phyloP scores from a whole-genome alignment of 306 rosid species.

The Rosa rugosa region DNA sequence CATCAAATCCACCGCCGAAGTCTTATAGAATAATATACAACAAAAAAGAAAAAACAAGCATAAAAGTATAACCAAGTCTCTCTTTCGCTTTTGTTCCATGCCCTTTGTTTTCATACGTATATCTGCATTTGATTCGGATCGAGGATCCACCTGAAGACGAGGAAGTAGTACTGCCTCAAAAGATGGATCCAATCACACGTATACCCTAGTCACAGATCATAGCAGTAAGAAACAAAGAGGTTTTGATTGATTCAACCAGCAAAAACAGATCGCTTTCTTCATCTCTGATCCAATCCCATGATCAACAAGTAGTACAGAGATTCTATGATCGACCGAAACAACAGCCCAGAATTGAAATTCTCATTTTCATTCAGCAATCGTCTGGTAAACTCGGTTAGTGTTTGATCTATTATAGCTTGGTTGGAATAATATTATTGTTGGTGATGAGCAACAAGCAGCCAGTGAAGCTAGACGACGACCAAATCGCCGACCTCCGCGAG shows the following conservation, averaged over 20 bases:
- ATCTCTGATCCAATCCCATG: neutral
- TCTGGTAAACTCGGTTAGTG: neutral
- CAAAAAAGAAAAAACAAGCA: neutral
- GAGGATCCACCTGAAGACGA: neutral
- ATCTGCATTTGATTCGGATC: conserved; percentile 5
- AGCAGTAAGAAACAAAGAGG: neutral
- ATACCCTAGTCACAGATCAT: neutral
- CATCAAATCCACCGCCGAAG: neutral
- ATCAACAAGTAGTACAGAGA: neutral
- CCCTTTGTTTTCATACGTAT: conserved; percentile 6
- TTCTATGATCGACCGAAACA: neutral
- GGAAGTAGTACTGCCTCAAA: neutral
- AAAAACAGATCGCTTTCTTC: neutral
- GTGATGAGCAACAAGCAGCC: conserved; percentile 59
- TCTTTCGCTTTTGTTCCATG: neutral
- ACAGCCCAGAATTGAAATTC: neutral
- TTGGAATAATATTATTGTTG: neutral
- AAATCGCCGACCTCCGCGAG: conserved; percentile 72
- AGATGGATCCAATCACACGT: conserved; percentile 4
- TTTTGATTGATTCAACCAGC: neutral
- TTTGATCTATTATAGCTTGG: neutral
- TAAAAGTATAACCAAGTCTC: conserved; percentile 3
- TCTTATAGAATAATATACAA: neutral
- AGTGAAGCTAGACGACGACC: conserved; percentile 73
- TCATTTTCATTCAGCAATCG: neutral